These are phyloP conservation scores for Durotheca rogersii DNA, from an alignment of 495 filamentous ascomycete species.

Conservation along the genomic window DNA sequence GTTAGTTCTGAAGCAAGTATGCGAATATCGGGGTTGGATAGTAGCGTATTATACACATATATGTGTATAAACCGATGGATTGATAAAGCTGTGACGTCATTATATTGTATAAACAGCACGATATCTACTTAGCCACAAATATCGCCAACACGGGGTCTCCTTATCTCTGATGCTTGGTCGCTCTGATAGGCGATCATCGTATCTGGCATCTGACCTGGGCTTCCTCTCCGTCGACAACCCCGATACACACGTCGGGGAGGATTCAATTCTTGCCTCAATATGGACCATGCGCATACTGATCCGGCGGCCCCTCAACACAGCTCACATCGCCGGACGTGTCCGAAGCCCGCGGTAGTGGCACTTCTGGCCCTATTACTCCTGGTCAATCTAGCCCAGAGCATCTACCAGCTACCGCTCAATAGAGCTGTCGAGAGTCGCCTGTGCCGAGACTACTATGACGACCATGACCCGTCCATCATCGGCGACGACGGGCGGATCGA, in stretches of 20 bases:
- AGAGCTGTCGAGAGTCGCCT: conserved; percentile 49
- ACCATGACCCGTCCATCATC: conserved; percentile 39
- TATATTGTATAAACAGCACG: too few relatives aligned
- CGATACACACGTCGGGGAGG: not conserved
- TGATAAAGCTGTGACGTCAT: too few relatives aligned
- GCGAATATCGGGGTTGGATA: too few relatives aligned
- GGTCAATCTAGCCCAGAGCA: conserved; percentile 45
- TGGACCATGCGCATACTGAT: too few relatives aligned
- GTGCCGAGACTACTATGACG: conserved; percentile 47
- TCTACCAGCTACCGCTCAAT: conserved; percentile 50
- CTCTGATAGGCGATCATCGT: too few relatives aligned
- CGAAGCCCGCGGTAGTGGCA: conserved; percentile 27
- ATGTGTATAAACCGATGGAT: too few relatives aligned
- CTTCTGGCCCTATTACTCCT: conserved; percentile 44
- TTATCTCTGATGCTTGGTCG: not conserved
- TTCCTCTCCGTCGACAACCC: not conserved
- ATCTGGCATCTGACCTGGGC: not conserved
- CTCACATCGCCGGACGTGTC: conserved; percentile 1
- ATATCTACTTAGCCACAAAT: not conserved
- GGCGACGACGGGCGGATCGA: conserved; percentile 38
- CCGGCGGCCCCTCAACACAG: too few relatives aligned
- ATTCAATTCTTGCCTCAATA: not conserved
- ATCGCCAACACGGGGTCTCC: not conserved
- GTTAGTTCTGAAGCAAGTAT: too few relatives aligned
- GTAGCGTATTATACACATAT: too few relatives aligned